Evolutionary conservation across 2,329 filamentous ascomycete genomes (phyloP), one percentile per base, ranked within the genome.

Genomic region (Macrophomina pseudophaseolina): DNA sequence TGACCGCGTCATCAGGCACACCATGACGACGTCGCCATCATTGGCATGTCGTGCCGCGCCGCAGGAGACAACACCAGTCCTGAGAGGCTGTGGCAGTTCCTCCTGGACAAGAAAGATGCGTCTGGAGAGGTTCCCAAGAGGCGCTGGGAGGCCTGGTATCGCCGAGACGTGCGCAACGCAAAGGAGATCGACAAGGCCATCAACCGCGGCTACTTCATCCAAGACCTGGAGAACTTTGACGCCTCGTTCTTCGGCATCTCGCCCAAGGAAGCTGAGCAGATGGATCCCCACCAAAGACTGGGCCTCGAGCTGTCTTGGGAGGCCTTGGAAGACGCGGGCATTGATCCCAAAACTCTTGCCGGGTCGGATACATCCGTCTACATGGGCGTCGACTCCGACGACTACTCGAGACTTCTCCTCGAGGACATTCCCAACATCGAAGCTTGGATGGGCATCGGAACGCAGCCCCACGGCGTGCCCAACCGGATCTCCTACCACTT

Each of bases 401-500:
- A 81, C 67, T 80, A 80, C 64, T 73, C 72, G 5, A 73, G 73
- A 49, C 70, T 78, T 2, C 44, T 80, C 3, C 69, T 80, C 3
- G 78, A 80, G 64, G 79, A 81, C 64, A 63, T 80, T 4, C 73
- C 74, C 0, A 72, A 74, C 16, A 72, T 80, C 16, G 76, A 78
- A 23, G 73, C 79, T 0, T 79, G 74, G 72, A 79, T 78, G 75
- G 79, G 77, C 1, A 79, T 80, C 49, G 80, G 80, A 0, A 81
- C 78, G 0, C 76, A 78, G 0, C 75, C 72, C 35, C 77, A 75
- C 56, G 77, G 78, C 4, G 70, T 81, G 6, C 73, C 77, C 9
- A 77, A 78, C 69, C 69, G 77, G 5, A 77, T 79, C 8, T 78
- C 75, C 2, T 77, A 78, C 49, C 70, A 71, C 23, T 65, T 78